Evolutionary conservation across 768 basidiomycete species (phyloP).

Genomic region (Lactifluus piperatus): DNA sequence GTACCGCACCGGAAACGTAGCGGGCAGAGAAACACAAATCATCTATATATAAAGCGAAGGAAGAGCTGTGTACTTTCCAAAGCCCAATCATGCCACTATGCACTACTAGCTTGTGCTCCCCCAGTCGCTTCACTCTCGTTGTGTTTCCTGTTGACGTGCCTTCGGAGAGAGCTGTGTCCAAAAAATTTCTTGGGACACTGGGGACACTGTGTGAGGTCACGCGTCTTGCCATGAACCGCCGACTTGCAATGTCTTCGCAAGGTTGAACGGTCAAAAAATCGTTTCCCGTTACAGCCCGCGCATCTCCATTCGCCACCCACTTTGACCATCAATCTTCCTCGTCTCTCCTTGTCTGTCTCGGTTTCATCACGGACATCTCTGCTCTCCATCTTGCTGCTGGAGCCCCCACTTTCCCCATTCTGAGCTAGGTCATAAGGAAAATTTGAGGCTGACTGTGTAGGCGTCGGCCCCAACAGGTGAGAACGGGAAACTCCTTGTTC

Average conservation of each 20-base stretch:
- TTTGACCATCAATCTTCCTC: background rate
- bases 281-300: background rate
- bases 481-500: background rate
- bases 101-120: background rate
- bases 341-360: background rate
- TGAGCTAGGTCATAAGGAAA: background rate
- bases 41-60: background rate
- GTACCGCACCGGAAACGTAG: too few species aligned
- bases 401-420: background rate
- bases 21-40: background rate
- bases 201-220: background rate
- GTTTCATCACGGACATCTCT: background rate
- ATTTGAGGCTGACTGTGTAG: background rate
- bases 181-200: background rate
- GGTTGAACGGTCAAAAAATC: background rate
- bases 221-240: background rate
- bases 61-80: too few species aligned
- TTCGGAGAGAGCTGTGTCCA: fast-evolving
- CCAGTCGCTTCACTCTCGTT: background rate
- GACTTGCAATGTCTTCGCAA: background rate
- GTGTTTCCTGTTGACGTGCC: background rate
- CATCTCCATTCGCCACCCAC: background rate
- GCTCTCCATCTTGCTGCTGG: background rate
- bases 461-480: background rate
- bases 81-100: too few species aligned